Evolutionary conservation across 2,329 filamentous ascomycete species (phyloP), one percentile per base, ranked within the genome.

Genomic region (Pseudogymnoascus sp.): DNA sequence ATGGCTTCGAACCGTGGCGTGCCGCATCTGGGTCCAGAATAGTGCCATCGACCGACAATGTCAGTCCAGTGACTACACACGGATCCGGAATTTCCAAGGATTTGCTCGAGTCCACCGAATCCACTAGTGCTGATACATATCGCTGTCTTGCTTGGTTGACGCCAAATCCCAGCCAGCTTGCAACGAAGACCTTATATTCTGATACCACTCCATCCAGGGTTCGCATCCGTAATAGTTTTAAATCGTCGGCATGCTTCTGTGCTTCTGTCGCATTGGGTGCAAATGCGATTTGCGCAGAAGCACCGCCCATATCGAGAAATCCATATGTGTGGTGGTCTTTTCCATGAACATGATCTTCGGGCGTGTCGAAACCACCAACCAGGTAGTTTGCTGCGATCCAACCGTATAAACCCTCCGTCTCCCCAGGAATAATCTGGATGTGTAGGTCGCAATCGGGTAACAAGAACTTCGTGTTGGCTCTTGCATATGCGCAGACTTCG

Each of bases 371-470:
- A 3, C 91, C 91, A 28, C 91, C 93, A 1, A 99, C 80, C 30
- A 99, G 76, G 70, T 99, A 99, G 71, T 99, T 99, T 60, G 93
- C 90, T 6, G 95, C 93, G 68, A 99, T 89, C 94, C 94, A 99
- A 38, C 94, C 94, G 69, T 97, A 99, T 30, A 99, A 75, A 2
- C 92, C 94, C 74, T 99, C 94, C 0, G 94, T 97, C 73, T 96
- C 92, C 43, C 94, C 94, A 0, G 91, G 85, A 64, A 99, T 99
- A 33, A 97, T 91, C 73, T 97, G 92, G 14, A 99, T 87, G 70
- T 97, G 91, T 38, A 90, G 75, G 63, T 82, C 83, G 77, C 94
- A 99, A 72, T 97, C 90, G n/a, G 92, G 91, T 1, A 99, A 79
- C 59, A 87, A 82, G 69, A 99, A 97, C 3, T 85, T 77, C 1